These are phyloP conservation scores for Thraustochytrium aureum DNA, from an alignment of 352 stramenopile species.

Conservation along the genomic window DNA sequence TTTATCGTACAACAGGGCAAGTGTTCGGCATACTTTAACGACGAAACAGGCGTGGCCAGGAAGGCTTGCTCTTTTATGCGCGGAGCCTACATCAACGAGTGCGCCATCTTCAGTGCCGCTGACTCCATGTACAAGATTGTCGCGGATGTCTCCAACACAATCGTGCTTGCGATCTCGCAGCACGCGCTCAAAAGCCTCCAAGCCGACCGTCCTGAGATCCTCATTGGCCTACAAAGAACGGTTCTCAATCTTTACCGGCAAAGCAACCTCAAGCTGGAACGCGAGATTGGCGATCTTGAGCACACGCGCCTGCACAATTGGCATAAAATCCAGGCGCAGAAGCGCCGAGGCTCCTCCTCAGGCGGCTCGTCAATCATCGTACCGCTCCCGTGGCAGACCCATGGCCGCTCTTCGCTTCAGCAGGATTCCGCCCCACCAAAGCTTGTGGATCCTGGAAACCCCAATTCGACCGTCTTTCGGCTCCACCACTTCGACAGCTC, in stretches of 20 bases:
- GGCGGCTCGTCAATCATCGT: too few species aligned
- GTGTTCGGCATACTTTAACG: neutral
- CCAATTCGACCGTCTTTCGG: too few species aligned
- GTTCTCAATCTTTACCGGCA: conserved; percentile 32
- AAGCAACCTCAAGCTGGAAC: conserved; percentile 39
- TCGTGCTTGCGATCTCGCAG: neutral
- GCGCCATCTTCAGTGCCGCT: conserved; percentile 15
- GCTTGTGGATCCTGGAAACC: too few species aligned
- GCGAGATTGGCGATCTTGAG: conserved; percentile 26
- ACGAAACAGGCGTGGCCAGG: neutral
- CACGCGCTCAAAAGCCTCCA: neutral
- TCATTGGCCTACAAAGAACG: conserved; percentile 31
- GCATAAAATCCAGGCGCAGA: too few species aligned
- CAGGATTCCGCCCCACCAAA: too few species aligned
- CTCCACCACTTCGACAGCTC: too few species aligned
- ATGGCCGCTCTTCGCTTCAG: too few species aligned
- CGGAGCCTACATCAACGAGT: conserved; percentile 52
- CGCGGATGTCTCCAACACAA: conserved; percentile 12
- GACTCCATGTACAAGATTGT: neutral
- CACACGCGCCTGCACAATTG: too few species aligned
- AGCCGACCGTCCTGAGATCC: conserved; percentile 7
- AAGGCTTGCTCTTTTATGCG: conserved; percentile 37
- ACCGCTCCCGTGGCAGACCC: too few species aligned
- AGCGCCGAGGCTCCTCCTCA: too few species aligned
- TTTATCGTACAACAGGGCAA: conserved; percentile 53